These are phyloP conservation scores for Boletus sp. DNA, from an alignment of 768 basidiomycete species.

Conservation along the genomic window DNA sequence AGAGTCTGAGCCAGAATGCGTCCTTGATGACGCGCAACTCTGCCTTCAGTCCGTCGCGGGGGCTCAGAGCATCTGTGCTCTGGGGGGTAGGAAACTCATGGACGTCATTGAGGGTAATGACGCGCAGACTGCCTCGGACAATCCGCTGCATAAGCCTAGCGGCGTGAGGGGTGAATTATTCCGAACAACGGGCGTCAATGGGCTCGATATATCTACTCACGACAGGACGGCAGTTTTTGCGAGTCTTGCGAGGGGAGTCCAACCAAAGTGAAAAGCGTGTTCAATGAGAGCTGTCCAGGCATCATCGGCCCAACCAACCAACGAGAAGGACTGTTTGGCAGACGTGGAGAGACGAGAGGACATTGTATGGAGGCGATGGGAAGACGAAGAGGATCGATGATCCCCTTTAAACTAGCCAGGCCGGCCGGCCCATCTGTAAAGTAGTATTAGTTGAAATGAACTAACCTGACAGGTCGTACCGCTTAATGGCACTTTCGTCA, in stretches of 20 bases:
- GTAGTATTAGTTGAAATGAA: no score
- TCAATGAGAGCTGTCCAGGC: slow-evolving; percentile 42
- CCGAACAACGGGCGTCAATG: neutral
- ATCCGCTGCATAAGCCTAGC: neutral
- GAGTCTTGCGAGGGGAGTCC: neutral
- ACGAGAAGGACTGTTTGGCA: neutral
- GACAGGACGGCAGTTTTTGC: neutral
- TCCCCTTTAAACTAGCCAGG: no score
- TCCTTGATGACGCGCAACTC: neutral
- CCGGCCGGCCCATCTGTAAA: no score
- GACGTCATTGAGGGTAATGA: neutral
- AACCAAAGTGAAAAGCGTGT: slow-evolving; percentile 16
- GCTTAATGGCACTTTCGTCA: no score
- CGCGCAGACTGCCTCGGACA: neutral
- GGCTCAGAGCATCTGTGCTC: neutral
- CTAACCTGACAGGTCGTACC: no score
- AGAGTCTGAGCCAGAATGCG: neutral
- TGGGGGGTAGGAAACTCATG: neutral
- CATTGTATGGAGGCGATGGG: neutral
- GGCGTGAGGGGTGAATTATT: neutral
- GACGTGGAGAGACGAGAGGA: neutral
- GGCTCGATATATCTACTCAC: neutral
- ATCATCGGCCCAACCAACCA: neutral
- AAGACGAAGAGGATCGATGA: neutral
- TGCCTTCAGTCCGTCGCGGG: neutral